A percentile compares a stretch with the other conserved stretches of the same genome.
Conservation (phyloP, 495 filamentous ascomycete species). For the Aspergillus taichungensis region DNA sequence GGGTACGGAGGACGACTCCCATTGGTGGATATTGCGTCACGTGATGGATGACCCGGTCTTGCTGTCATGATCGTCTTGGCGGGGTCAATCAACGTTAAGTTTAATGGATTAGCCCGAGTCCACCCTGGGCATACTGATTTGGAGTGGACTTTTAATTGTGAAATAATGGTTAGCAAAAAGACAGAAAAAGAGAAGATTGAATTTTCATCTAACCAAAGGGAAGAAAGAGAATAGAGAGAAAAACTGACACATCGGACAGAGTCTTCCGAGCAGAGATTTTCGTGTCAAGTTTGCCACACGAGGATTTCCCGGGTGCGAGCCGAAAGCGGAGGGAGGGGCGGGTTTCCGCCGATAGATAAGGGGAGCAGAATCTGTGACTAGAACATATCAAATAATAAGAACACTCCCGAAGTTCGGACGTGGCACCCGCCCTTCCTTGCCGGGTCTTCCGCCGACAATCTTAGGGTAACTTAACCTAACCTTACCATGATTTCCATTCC, state of each 20-base stretch:
- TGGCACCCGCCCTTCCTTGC: conserved; percentile 12
- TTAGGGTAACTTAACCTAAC: not conserved
- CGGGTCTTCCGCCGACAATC: conserved; percentile 7
- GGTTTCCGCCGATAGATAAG: conserved; percentile 29
- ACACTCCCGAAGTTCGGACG: conserved; percentile 32
- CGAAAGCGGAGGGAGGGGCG: conserved; percentile 11
- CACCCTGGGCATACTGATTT: too few relatives aligned
- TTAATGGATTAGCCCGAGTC: too few relatives aligned
- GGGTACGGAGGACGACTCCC: too few relatives aligned
- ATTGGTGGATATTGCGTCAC: not conserved
- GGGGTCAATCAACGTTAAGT: too few relatives aligned
- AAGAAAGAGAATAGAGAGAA: too few relatives aligned
- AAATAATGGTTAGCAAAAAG: too few relatives aligned
- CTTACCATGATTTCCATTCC: not conserved
- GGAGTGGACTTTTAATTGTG: too few relatives aligned
- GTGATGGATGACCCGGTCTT: not conserved
- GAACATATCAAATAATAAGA: conserved; percentile 31
- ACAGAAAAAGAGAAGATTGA: too few relatives aligned
- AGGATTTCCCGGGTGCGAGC: conserved; percentile 14
- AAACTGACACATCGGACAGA: too few relatives aligned
- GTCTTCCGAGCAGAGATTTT: too few relatives aligned
- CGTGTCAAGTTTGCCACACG: not conserved
- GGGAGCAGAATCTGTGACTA: conserved; percentile 28
- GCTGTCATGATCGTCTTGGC: too few relatives aligned
- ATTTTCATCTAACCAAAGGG: too few relatives aligned